These are phyloP conservation scores for Xylaria curta DNA, from an alignment of 495 filamentous ascomycete species.

Conservation along the genomic window DNA sequence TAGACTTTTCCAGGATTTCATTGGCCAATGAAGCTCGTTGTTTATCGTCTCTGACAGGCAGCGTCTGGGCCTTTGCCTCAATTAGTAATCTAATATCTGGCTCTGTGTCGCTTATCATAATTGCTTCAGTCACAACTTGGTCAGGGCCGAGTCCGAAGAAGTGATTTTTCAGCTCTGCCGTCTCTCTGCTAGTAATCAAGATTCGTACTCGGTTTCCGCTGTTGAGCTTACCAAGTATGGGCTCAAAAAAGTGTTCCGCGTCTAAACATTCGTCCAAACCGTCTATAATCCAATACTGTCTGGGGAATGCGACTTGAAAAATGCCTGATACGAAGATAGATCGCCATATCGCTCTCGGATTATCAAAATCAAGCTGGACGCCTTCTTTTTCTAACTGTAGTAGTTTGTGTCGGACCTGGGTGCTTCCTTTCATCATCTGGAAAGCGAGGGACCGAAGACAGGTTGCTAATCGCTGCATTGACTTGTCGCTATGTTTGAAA, in stretches of 20 bases:
- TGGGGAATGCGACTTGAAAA: neutral
- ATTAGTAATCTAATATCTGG: neutral
- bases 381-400: neutral
- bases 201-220: conserved; percentile 8
- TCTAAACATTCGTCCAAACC: conserved; percentile 34
- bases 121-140: neutral
- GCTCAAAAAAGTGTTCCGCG: conserved; percentile 25
- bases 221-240: neutral
- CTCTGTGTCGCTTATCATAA: neutral
- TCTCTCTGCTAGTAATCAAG: conserved; percentile 34
- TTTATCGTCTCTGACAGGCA: conserved; percentile 26
- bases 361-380: neutral
- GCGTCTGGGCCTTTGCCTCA: neutral
- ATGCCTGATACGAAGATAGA: neutral
- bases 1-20: conserved; percentile 39
- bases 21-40: conserved; percentile 33
- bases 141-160: neutral
- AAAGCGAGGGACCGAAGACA: conserved; percentile 36
- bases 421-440: conserved; percentile 37
- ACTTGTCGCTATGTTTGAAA: conserved; percentile 26
- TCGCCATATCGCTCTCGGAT: neutral
- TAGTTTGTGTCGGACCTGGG: conserved; percentile 16
- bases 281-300: conserved; percentile 41
- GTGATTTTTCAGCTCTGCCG: conserved; percentile 26
- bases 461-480: conserved; percentile 20